A percentile compares a stretch with the other conserved stretches of the same genome.
These are phyloP conservation scores for Choiromyces venosus DNA, from an alignment of 495 filamentous ascomycete genomes.

Conservation along the genomic window DNA sequence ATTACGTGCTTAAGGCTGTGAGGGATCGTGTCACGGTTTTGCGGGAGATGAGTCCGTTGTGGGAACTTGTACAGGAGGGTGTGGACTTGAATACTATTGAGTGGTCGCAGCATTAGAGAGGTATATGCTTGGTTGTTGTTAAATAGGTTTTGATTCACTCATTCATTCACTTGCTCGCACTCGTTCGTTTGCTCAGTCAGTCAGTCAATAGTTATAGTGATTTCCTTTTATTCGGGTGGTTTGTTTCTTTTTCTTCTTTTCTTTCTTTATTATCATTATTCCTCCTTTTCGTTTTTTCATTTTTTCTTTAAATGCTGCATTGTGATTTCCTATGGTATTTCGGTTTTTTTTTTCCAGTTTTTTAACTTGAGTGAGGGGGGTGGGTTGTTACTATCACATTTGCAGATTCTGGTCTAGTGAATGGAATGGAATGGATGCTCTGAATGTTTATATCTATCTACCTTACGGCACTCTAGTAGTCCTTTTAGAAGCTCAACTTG, in stretches of 20 bases:
- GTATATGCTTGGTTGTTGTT: background rate
- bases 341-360: background rate
- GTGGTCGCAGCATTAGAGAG: slow-evolving; percentile 83
- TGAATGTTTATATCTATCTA: background rate
- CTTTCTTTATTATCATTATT: background rate
- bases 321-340: background rate
- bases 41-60: slow-evolving; percentile 89
- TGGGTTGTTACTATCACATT: background rate
- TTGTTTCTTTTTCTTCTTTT: too few species aligned
- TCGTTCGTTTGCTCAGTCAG: background rate
- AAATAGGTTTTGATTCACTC: background rate
- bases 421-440: background rate
- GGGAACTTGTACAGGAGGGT: slow-evolving; percentile 97
- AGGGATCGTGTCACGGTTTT: slow-evolving; percentile 83
- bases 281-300: background rate
- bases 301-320: background rate
- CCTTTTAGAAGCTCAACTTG: too few species aligned
- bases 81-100: slow-evolving; percentile 93
- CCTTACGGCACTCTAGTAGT: background rate
- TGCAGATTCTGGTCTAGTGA: background rate
- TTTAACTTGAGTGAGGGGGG: background rate
- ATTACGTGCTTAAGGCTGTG: slow-evolving; percentile 95
- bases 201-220: background rate
- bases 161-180: background rate
- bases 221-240: background rate